Evolutionary conservation across 306 rosid species (phyloP).

Genomic region (Casuarina equisetifolia): DNA sequence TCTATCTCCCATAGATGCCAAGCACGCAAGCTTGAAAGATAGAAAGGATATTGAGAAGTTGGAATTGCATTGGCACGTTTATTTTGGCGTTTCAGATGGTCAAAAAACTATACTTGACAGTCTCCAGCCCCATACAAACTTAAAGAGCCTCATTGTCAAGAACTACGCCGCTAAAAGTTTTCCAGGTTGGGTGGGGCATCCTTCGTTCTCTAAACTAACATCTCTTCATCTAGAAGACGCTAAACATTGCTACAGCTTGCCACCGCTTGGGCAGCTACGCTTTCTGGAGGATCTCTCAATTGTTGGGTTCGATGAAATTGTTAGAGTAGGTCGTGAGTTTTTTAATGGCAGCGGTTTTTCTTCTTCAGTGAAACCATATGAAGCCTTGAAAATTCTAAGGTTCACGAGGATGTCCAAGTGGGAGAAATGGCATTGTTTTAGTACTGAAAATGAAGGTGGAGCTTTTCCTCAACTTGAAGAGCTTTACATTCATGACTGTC

Average conservation of each 20-base stretch:
- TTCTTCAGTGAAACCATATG: neutral
- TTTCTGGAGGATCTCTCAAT: constrained; percentile 26
- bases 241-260: constrained; percentile 4
- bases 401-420: neutral
- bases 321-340: neutral
- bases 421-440: constrained; percentile 4
- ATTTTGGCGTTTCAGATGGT: neutral
- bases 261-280: neutral
- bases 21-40: constrained; percentile 2
- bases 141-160: constrained; percentile 1
- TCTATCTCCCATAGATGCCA: constrained; percentile 3
- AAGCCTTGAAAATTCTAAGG: constrained; percentile 7
- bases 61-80: constrained; percentile 15
- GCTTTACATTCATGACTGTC: constrained; percentile 26
- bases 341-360: neutral
- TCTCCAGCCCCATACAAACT: constrained; percentile 21
- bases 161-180: constrained; percentile 9
- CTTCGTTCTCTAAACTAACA: constrained; percentile 18
- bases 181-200: constrained; percentile 29
- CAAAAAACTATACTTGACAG: constrained; percentile 28
- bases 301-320: neutral
- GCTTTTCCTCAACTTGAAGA: neutral
- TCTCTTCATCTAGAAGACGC: neutral
- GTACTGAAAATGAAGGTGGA: neutral
- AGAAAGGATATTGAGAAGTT: constrained; percentile 1